Percentiles rank a stretch among this genome's conserved stretches.
phyloP scores from a whole-genome alignment of 108 stramenopile species.

The Licmophora abbreviata region DNA sequence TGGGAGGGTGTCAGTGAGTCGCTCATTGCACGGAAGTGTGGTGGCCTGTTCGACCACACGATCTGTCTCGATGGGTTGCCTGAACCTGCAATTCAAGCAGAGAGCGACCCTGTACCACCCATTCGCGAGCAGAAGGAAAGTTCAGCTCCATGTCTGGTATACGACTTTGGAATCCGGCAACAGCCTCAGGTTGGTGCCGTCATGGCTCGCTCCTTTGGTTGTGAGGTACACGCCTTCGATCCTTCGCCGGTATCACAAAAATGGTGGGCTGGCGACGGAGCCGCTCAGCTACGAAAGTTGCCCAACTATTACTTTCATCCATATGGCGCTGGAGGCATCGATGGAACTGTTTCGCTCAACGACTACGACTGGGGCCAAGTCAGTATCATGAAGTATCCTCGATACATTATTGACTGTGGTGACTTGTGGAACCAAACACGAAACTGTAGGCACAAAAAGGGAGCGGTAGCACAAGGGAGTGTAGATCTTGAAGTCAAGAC shows the following conservation, averaged over 20 bases:
- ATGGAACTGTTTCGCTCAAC: conserved; percentile 4
- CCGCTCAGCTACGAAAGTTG: neutral
- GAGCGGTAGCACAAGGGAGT: neutral
- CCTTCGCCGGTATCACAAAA: conserved; percentile 8
- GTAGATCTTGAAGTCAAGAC: neutral
- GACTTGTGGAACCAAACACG: no score
- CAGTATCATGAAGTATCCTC: neutral
- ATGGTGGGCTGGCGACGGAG: conserved; percentile 7
- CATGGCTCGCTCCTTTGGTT: conserved; percentile 2
- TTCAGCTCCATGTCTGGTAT: conserved; percentile 17
- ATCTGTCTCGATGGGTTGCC: conserved; percentile 2
- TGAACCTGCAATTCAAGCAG: no score
- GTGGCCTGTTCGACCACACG: neutral
- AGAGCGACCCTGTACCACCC: no score
- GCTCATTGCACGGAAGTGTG: neutral
- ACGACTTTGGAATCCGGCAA: conserved; percentile 20
- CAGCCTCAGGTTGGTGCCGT: conserved; percentile 7
- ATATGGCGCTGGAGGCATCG: conserved; percentile 15
- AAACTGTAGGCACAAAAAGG: neutral
- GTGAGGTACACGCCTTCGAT: conserved; percentile 16
- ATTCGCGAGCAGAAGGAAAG: no score
- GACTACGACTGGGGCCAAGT: conserved; percentile 19
- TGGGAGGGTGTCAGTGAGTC: neutral
- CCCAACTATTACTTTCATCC: conserved; percentile 5
- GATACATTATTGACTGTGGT: neutral